Conservation (phyloP, 2,329 filamentous ascomycete genomes). For the Xenoacremonium recifei region DNA sequence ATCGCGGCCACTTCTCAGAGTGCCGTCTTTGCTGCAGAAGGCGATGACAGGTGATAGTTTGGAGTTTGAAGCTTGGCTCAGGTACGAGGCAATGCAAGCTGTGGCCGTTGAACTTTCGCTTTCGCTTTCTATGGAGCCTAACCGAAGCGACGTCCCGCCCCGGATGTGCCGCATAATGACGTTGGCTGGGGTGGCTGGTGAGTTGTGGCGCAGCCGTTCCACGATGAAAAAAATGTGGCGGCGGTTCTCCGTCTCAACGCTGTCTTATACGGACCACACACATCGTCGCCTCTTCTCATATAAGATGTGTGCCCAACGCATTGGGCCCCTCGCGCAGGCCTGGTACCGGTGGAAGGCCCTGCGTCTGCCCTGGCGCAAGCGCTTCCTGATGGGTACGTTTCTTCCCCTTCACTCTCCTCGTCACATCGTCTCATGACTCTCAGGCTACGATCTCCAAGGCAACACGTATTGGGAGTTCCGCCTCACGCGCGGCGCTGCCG, state of each 20-base stretch:
- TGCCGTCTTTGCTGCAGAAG: too few species aligned
- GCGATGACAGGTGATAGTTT: too few species aligned
- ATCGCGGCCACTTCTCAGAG: too few species aligned
- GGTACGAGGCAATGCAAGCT: too few species aligned
- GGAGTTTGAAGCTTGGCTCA: too few species aligned
- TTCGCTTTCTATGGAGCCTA: neutral
- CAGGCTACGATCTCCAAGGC: slow-evolving; percentile 62
- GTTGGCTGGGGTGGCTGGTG: slow-evolving; percentile 27
- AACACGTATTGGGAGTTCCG: slow-evolving; percentile 71
- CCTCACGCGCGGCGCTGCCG: slow-evolving; percentile 40
- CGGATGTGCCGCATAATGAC: slow-evolving; percentile 19
- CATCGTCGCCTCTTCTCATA: slow-evolving; percentile 4
- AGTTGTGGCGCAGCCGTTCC: slow-evolving; percentile 13
- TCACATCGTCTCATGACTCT: slow-evolving; percentile 6
- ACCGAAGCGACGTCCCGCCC: slow-evolving; percentile 5
- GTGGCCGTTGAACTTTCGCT: neutral
- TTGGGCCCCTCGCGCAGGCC: slow-evolving; percentile 36
- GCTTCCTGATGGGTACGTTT: slow-evolving; percentile 57
- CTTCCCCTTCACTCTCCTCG: slow-evolving; percentile 1
- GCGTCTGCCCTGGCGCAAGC: slow-evolving; percentile 62
- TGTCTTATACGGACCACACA: slow-evolving; percentile 4
- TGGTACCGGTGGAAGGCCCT: slow-evolving; percentile 65
- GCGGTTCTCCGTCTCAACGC: slow-evolving; percentile 7
- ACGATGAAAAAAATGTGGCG: slow-evolving; percentile 9
- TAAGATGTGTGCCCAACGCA: slow-evolving; percentile 36